phyloP scores from a whole-genome alignment of 495 filamentous ascomycete species.

The Xylaria nigripes region DNA sequence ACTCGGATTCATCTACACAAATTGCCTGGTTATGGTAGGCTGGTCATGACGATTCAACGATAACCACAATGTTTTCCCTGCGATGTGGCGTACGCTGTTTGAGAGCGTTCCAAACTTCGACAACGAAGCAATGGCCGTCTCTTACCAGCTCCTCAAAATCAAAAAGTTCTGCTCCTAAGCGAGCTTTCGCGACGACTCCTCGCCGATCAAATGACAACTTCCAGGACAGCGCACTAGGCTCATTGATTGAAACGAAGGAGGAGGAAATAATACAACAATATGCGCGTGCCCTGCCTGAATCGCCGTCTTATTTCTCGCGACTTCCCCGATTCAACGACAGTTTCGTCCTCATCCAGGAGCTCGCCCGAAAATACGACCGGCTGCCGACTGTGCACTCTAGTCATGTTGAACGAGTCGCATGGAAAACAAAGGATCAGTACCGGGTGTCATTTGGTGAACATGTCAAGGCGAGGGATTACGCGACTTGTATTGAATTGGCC shows the following conservation, averaged over 20 bases:
- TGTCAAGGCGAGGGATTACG: slow-evolving; percentile 72
- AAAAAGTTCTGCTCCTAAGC: slow-evolving; percentile 5
- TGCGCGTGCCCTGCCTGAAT: slow-evolving; percentile 71
- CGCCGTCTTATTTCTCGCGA: slow-evolving; percentile 88
- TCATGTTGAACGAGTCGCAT: slow-evolving; percentile 69
- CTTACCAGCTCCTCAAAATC: slow-evolving; percentile 8
- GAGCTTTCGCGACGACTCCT: slow-evolving; percentile 13
- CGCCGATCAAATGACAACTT: slow-evolving; percentile 1
- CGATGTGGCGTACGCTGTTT: slow-evolving; percentile 23
- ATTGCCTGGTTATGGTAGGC: not conserved
- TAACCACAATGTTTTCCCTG: slow-evolving; percentile 25
- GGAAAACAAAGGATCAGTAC: slow-evolving; percentile 74
- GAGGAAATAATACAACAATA: slow-evolving; percentile 29
- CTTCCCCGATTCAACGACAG: slow-evolving; percentile 80
- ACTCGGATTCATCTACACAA: not conserved
- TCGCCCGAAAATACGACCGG: slow-evolving; percentile 59
- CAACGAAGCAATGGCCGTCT: slow-evolving; percentile 14
- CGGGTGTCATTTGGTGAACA: slow-evolving; percentile 64
- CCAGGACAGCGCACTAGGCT: slow-evolving; percentile 11
- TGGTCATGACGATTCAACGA: slow-evolving; percentile 23
- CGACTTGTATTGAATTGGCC: slow-evolving; percentile 62
- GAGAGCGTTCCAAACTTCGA: slow-evolving; percentile 15
- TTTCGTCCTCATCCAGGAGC: slow-evolving; percentile 59
- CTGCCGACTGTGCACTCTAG: slow-evolving; percentile 58
- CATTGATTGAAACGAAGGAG: not conserved